Evolutionary conservation across 768 basidiomycete species (phyloP).

Genomic region (Coprinellus micaceus): DNA sequence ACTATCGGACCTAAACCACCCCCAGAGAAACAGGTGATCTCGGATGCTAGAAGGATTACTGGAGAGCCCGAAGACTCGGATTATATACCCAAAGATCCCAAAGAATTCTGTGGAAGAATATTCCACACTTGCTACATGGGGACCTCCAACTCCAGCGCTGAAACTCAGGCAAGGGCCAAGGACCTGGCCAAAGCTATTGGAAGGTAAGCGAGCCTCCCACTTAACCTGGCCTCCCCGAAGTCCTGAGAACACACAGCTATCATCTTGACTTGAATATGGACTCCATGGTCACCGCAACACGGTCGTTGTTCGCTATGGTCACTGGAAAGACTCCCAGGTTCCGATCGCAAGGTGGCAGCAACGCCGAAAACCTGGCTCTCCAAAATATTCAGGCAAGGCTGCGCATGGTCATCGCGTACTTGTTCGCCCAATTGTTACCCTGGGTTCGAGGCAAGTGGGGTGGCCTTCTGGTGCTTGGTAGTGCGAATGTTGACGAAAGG

Average conservation of each 20-base stretch:
- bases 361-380: slow-evolving; percentile 89
- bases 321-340: slow-evolving; percentile 65
- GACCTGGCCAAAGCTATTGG: slow-evolving; percentile 86
- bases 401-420: slow-evolving; percentile 90
- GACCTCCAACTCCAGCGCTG: slow-evolving; percentile 88
- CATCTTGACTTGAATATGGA: slow-evolving; percentile 98
- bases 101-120: slow-evolving; percentile 79
- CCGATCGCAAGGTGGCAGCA: slow-evolving; percentile 80
- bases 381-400: slow-evolving; percentile 98
- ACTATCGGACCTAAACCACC: background rate
- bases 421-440: slow-evolving; percentile 93
- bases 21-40: slow-evolving; percentile 79
- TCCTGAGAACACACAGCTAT: slow-evolving; percentile 77
- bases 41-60: slow-evolving; percentile 84
- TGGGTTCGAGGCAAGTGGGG: slow-evolving; percentile 85
- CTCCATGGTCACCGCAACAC: slow-evolving; percentile 77
- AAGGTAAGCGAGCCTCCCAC: slow-evolving; percentile 47
- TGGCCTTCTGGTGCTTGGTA: slow-evolving; percentile 91
- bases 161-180: slow-evolving; percentile 84
- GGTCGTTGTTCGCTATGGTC: slow-evolving; percentile 77
- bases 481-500: slow-evolving; percentile 99
- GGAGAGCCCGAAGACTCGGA: slow-evolving; percentile 79
- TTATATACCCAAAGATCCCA: slow-evolving; percentile 84
- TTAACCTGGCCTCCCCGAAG: too few relatives aligned
- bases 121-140: slow-evolving; percentile 99